phyloP scores from a whole-genome alignment of 441 rosid genomes.

The Jatropha podagrica region DNA sequence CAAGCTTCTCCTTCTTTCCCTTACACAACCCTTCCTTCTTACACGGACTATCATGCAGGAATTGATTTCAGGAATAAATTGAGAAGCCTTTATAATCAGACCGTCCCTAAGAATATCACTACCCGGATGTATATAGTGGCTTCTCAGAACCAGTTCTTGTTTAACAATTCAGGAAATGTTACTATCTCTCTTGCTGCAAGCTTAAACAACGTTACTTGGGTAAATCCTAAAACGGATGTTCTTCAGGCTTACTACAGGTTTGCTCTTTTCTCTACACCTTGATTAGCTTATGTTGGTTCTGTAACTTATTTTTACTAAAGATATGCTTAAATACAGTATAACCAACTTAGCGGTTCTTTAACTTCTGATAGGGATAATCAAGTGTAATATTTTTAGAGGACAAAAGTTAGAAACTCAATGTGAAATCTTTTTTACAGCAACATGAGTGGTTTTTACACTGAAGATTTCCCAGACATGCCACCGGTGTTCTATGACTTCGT shows the following conservation, averaged over 20 bases:
- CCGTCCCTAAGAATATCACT: conserved; percentile 32
- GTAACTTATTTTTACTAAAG: not conserved
- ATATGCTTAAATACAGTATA: not conserved
- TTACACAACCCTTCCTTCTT: conserved; percentile 19
- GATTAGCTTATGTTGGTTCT: too few species aligned
- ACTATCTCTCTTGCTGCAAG: conserved; percentile 35
- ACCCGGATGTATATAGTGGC: conserved; percentile 24
- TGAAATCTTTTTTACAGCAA: not conserved
- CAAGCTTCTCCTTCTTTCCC: conserved; percentile 6
- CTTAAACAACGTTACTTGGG: conserved; percentile 35
- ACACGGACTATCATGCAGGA: conserved; percentile 24
- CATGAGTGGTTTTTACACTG: not conserved
- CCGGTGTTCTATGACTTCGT: conserved; percentile 26
- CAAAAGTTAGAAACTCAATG: not conserved
- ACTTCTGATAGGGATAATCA: too few species aligned
- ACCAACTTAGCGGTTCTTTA: too few species aligned
- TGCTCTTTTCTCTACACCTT: not conserved
- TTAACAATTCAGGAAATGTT: too few species aligned
- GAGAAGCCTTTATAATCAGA: conserved; percentile 12
- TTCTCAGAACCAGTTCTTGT: too few species aligned
- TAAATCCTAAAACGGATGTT: conserved; percentile 13
- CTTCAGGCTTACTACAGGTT: conserved; percentile 38
- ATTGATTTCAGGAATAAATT: conserved; percentile 25
- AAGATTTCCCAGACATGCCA: conserved; percentile 6
- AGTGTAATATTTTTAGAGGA: too few species aligned